Evolutionary conservation across 257 asterid genomes (phyloP), one percentile per base, ranked within the genome.

Genomic region (Jacaranda mimosifolia): DNA sequence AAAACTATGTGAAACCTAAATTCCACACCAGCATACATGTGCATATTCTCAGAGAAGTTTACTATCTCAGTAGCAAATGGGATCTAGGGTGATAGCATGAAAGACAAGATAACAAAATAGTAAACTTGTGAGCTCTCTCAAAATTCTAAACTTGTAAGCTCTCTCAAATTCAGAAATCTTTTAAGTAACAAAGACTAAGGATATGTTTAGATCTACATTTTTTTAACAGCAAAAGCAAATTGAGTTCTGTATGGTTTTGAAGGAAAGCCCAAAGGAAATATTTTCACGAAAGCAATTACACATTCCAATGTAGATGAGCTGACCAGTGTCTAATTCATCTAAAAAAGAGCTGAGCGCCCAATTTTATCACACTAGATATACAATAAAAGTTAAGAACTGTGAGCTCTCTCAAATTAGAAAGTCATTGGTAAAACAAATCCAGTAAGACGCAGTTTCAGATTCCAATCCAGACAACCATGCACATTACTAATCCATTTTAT

Each of bases 381-480:
- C n/a, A n/a, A n/a, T n/a, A n/a, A n/a, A n/a, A n/a, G n/a, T n/a
- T n/a, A n/a, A n/a, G n/a, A 21, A n/a, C 40, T 65, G 26, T 48
- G 43, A 63, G 40, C 56, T 66, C 78, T 74, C 79, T 19, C 70
- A 60, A 59, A 59, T n/a, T 45, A 11, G 15, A 45, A 57, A 72
- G 67, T 65, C 79, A 64, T 45, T 12, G 38, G 74, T 19, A 36
- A 19, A n/a, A n/a, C n/a, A 51, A 32, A 53, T 57, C 78, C 56
- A 79, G 55, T 63, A 57, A 59, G 48, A 65, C n/a, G 70, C 70
- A 36, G 65, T 51, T 46, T 73, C 45, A 18, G 32, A 62, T 15
- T 63, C 18, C 59, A 60, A 17, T 39, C 52, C 73, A 69, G 36
- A 55, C 13, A 36, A 49, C 57, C n/a, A 13, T 43, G 19, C 1